Evolutionary conservation across 1,284 basidiomycete species (phyloP), one percentile per base, ranked within the genome.

Genomic region (Puccinia triticina): DNA sequence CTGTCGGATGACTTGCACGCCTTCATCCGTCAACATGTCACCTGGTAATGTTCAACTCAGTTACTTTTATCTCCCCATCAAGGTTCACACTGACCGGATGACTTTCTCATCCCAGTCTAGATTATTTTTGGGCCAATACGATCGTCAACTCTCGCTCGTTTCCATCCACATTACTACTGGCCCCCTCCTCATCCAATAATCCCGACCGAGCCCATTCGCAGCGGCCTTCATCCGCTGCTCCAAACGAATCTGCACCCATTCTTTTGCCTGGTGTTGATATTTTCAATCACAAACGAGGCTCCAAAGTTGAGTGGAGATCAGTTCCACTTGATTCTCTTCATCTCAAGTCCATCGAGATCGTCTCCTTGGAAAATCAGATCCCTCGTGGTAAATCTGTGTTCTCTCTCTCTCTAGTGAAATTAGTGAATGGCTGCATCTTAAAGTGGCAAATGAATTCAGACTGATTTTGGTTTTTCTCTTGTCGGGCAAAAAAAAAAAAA

Each of bases 211-310:
- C 71, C 32, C n/a, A 48, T 50, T 1, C 34, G 12, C 23, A 53
- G 57, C 53, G 12, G 11, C 23, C 50, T 34, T 23, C 76, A 37
- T 29, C 46, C 61, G 59, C 32, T 26, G 11, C 59, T 40, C 18
- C 34, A 34, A 5, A 40, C 2, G 16, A 74, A 16, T 12, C 29
- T 12, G 26, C 43, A 12, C 80, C 80, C 23, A 73, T 82, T 48
- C 48, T 82, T 7, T 53, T 82, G 4, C 80, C 80, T n/a, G 80
- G 80, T 43, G 59, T 82, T 21, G 80, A 82, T 48, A 75, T 69
- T 2, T 67, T 82, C 26, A 82, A 82, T 55, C 80, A 82, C 18
- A 57, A 57, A 37, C 50, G 80, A 37, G 48, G 61, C 18, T 40
- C 57, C 10, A 76, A 75, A 43, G 57, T 82, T 29, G 80, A 82